Evolutionary conservation across 106 monocot species (phyloP).

Genomic region (Posidonia australis): DNA sequence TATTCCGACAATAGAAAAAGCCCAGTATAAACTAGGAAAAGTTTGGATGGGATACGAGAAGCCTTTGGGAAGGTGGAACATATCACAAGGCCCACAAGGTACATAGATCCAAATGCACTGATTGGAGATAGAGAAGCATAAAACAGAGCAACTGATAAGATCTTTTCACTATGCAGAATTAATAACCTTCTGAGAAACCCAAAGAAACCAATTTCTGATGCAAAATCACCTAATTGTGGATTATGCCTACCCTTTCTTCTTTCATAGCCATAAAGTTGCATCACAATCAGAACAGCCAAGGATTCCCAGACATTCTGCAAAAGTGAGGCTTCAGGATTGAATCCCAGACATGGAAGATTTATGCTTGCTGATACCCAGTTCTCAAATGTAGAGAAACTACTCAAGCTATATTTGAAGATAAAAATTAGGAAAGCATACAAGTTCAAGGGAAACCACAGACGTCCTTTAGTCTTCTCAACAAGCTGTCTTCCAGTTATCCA

Average conservation of each 20-base stretch:
- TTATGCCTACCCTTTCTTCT: conserved; percentile 45
- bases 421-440: conserved; percentile 68
- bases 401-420: conserved; percentile 63
- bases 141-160: conserved; percentile 67
- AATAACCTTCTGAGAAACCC: conserved; percentile 71
- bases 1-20: conserved; percentile 63
- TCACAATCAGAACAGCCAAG: conserved; percentile 77
- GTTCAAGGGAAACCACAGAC: conserved; percentile 88
- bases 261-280: conserved; percentile 96
- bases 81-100: conserved; percentile 63
- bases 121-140: conserved; percentile 81
- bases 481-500: conserved; percentile 98
- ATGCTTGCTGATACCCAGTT: conserved; percentile 45
- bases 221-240: conserved; percentile 20
- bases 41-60: conserved; percentile 78
- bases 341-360: conserved; percentile 71
- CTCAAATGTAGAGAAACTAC: conserved; percentile 57
- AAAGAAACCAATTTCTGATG: conserved; percentile 43
- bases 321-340: conserved; percentile 62
- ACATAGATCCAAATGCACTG: conserved; percentile 76
- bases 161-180: conserved; percentile 88
- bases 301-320: conserved; percentile 76
- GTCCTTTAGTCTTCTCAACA: conserved; percentile 64
- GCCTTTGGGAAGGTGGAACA: conserved; percentile 79
- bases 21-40: conserved; percentile 72